phyloP scores from a whole-genome alignment of 176 grass and related monocot species.

The Aegilops umbellulata region DNA sequence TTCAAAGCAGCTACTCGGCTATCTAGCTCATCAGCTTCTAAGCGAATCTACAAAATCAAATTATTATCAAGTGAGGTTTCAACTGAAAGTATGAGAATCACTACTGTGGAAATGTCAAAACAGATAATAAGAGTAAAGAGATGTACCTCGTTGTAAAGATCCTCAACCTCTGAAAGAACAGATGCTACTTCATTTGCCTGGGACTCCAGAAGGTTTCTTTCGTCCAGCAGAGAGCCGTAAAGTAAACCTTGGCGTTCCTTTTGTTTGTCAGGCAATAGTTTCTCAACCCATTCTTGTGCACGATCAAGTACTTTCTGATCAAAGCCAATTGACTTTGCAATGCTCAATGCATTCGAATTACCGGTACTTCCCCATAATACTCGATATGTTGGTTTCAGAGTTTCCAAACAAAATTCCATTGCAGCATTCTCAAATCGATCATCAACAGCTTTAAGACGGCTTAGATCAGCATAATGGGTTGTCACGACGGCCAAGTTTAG shows the following conservation, averaged over 20 bases:
- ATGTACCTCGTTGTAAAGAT: constrained; percentile 51
- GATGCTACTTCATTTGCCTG: constrained; percentile 62
- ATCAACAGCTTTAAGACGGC: constrained; percentile 45
- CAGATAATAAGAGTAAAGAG: background rate
- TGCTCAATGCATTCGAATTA: constrained; percentile 74
- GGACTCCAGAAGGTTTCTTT: constrained; percentile 45
- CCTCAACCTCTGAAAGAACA: constrained; percentile 55
- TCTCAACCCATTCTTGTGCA: constrained; percentile 68
- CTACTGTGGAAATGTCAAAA: background rate
- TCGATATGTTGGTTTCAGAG: constrained; percentile 66
- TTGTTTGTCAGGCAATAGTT: constrained; percentile 65
- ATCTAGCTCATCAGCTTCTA: constrained; percentile 59
- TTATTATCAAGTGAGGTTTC: constrained; percentile 10
- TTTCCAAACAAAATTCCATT: constrained; percentile 76
- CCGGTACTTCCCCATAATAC: constrained; percentile 71
- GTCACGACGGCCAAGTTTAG: constrained; percentile 61
- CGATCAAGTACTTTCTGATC: constrained; percentile 54
- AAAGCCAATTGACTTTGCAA: constrained; percentile 82
- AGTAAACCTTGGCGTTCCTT: constrained; percentile 72
- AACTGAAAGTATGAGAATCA: background rate
- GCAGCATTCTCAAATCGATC: constrained; percentile 74
- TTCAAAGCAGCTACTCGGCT: constrained; percentile 43
- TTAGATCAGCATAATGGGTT: constrained; percentile 78
- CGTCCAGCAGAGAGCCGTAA: constrained; percentile 55
- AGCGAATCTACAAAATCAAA: constrained; percentile 43